These are phyloP conservation scores for Dendrobium nobile DNA, from an alignment of 106 monocot species.

Conservation along the genomic window DNA sequence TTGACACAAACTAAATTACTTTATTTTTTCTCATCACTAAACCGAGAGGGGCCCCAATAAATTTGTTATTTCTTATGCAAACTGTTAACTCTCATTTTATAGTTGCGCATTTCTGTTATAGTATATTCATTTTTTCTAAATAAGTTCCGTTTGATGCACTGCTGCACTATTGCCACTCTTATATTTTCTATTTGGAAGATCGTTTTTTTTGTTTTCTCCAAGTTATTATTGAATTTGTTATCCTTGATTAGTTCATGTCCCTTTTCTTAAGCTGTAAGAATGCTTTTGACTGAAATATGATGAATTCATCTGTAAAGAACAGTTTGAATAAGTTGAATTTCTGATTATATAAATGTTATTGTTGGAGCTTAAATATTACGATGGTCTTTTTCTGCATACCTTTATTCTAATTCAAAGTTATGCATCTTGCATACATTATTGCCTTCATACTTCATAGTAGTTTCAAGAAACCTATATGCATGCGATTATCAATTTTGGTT, in stretches of 20 bases:
- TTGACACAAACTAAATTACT: neutral
- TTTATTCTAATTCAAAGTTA: no score
- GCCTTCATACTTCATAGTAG: no score
- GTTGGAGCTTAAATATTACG: no score
- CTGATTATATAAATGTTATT: no score
- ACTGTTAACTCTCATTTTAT: neutral
- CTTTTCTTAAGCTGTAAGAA: neutral
- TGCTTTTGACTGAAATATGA: no score
- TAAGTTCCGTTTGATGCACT: neutral
- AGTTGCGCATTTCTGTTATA: neutral
- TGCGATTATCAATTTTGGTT: no score
- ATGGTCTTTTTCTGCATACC: no score
- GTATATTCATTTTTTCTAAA: neutral
- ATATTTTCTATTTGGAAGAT: neutral
- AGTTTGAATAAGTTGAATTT: no score
- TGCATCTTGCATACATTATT: no score
- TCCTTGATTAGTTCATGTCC: neutral
- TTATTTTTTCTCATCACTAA: neutral
- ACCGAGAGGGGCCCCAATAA: neutral
- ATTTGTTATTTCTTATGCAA: neutral
- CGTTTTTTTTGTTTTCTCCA: neutral
- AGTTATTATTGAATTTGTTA: neutral
- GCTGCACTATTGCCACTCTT: neutral
- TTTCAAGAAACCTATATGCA: no score
- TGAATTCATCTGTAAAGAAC: no score